Percentiles rank a stretch among this genome's conserved stretches.
Conservation (phyloP, 225 moss, liverwort and hornwort species). For the Anthoceros angustus region DNA sequence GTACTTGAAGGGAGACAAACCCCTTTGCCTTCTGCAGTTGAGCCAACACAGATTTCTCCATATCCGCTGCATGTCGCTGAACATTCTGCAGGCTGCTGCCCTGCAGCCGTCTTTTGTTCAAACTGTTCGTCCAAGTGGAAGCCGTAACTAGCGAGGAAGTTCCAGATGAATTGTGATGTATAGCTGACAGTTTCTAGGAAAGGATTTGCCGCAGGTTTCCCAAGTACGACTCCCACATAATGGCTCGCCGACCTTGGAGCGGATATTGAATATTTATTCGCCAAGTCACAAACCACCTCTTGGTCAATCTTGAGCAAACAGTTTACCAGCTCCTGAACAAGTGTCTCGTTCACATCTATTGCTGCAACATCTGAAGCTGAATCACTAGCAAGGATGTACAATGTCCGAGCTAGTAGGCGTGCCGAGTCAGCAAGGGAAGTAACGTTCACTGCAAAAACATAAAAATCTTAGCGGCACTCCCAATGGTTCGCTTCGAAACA, state of each 20-base stretch:
- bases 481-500: too few relatives aligned
- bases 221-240: constrained; percentile 71
- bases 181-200: constrained; percentile 43
- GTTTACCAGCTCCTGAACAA: constrained; percentile 59
- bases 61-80: constrained; percentile 33
- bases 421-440: not conserved
- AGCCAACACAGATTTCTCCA: constrained; percentile 74
- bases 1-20: constrained; percentile 59
- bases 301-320: constrained; percentile 40
- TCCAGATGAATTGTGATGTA: constrained; percentile 78
- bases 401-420: not conserved
- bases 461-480: not conserved
- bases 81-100: constrained; percentile 37
- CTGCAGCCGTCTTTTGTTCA: not conserved
- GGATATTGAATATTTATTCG: constrained; percentile 59
- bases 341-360: constrained; percentile 51
- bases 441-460: not conserved
- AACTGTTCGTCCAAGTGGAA: constrained; percentile 8
- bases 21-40: constrained; percentile 46
- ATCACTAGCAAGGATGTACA: constrained; percentile 7
- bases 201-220: constrained; percentile 45
- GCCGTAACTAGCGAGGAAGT: constrained; percentile 76
- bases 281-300: constrained; percentile 75
- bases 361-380: not conserved
- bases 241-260: constrained; percentile 52